These are phyloP conservation scores for Gloeopeniophorella convolvens DNA, from an alignment of 768 basidiomycete species.

Conservation along the genomic window DNA sequence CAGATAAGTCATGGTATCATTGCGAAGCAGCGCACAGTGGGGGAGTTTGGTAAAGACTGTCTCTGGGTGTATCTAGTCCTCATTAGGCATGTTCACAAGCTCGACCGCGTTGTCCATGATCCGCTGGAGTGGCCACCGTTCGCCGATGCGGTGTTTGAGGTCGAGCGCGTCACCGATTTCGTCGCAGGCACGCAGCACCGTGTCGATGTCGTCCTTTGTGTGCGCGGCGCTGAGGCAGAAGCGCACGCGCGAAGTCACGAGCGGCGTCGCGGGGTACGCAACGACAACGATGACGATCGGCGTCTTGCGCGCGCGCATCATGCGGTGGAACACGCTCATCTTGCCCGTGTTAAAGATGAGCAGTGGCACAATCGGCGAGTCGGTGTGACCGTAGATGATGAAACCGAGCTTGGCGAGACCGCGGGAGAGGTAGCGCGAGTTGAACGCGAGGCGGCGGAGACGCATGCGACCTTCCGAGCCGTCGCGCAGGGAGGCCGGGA, in stretches of 20 bases:
- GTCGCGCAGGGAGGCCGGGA: slow-evolving; percentile 66
- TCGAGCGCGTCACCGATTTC: slow-evolving; percentile 88
- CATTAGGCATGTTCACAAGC: slow-evolving; percentile 48
- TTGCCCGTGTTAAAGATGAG: slow-evolving; percentile 91
- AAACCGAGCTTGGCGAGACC: slow-evolving; percentile 90
- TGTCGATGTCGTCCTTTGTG: slow-evolving; percentile 95
- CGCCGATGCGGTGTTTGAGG: slow-evolving; percentile 69
- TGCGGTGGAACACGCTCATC: slow-evolving; percentile 83
- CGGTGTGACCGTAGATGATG: slow-evolving; percentile 88
- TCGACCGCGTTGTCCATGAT: slow-evolving; percentile 69
- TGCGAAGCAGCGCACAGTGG: not conserved
- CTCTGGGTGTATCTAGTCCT: slow-evolving; percentile 15
- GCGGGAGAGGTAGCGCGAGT: slow-evolving; percentile 83
- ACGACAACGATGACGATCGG: slow-evolving; percentile 89
- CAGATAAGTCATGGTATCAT: slow-evolving; percentile 4
- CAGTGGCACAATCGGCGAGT: slow-evolving; percentile 90
- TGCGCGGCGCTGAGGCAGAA: slow-evolving; percentile 94
- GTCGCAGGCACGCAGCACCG: slow-evolving; percentile 77
- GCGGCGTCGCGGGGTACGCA: slow-evolving; percentile 83
- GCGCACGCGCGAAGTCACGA: slow-evolving; percentile 81
- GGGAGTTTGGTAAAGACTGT: not conserved
- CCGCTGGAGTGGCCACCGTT: slow-evolving; percentile 76
- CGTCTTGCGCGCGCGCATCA: slow-evolving; percentile 73
- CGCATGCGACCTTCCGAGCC: slow-evolving; percentile 81
- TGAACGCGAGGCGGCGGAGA: slow-evolving; percentile 88